phyloP scores from a whole-genome alignment of 164 flowering plant species.

The Vitis amurensis region DNA sequence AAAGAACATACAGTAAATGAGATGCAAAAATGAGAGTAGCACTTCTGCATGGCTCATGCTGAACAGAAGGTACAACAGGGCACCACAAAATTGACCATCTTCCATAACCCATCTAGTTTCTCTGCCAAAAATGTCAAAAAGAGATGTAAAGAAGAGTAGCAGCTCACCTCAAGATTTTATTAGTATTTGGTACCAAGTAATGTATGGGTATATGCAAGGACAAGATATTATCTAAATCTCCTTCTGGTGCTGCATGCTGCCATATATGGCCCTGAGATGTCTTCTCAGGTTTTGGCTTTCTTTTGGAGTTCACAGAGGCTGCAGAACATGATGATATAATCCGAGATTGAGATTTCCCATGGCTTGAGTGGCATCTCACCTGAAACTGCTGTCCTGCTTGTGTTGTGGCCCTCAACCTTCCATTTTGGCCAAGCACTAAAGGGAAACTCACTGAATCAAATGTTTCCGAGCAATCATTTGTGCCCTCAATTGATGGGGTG shows the following conservation, averaged over 20 bases:
- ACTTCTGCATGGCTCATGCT: not conserved
- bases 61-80: not conserved
- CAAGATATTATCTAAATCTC: constrained; percentile 32
- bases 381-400: constrained; percentile 12
- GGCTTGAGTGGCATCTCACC: constrained; percentile 10
- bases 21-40: too few species aligned
- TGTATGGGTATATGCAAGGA: constrained; percentile 48
- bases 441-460: constrained; percentile 40
- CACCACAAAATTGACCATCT: constrained; percentile 13
- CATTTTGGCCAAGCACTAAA: constrained; percentile 2
- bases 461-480: constrained; percentile 1
- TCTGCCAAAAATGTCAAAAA: not conserved
- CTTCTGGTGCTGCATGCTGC: constrained; percentile 23
- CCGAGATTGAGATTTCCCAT: constrained; percentile 33
- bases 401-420: constrained; percentile 33
- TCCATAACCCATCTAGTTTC: not conserved
- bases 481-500: constrained; percentile 3
- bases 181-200: constrained; percentile 20
- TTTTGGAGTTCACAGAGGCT: constrained; percentile 16
- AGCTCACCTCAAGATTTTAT: constrained; percentile 6
- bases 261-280: constrained; percentile 4
- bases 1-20: too few species aligned
- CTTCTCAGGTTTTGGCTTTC: constrained; percentile 3
- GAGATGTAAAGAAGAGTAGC: not conserved
- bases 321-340: constrained; percentile 17